Evolutionary conservation across 2,329 filamentous ascomycete species (phyloP), one percentile per base, ranked within the genome.

Genomic region (Zalaria sp.): DNA sequence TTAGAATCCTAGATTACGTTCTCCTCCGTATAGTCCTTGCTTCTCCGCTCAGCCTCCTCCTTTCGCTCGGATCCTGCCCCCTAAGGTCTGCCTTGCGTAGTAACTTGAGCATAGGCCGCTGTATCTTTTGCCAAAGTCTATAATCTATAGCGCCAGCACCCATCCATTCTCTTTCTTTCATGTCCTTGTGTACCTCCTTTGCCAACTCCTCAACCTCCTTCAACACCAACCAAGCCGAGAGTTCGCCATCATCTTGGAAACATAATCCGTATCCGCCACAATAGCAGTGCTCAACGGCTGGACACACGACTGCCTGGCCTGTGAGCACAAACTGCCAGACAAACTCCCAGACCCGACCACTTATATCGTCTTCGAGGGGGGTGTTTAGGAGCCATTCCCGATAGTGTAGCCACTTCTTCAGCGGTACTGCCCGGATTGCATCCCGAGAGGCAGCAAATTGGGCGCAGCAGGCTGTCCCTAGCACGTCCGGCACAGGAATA

Each of bases 271-370:
- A 81, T 5, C 73, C 75, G 46, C 80, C 75, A 53, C 77, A 81
- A 45, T 76, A 76, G 57, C 77, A 81, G 0, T 70, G 57, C 43
- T 71, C 64, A 57, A 77, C 70, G 40, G 60, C 57, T 0, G 70
- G 69, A 49, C 71, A 75, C 41, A 64, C 61, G 8, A 67, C 54
- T 4, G 65, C 60, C 18, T 61, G 45, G 2, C 68, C 69, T 0
- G 73, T 72, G 53, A 79, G 79, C n/a, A 79, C 64, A 44, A 68
- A 74, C 45, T 78, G 75, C 76, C 76, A 80, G 1, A 76, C 57
- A 51, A 79, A 79, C 53, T 80, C 76, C 64, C 74, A 79, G n/a
- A 79, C 64, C 2, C 76, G 65, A 3, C 75, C 75, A n/a, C 69
- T 71, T 25, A 78, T 62, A 34, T 66, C 67, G 51, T 79, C 73